Evolutionary conservation across 1,139 yeast species (phyloP).

Genomic region (Eremothecium cymbalariae): DNA sequence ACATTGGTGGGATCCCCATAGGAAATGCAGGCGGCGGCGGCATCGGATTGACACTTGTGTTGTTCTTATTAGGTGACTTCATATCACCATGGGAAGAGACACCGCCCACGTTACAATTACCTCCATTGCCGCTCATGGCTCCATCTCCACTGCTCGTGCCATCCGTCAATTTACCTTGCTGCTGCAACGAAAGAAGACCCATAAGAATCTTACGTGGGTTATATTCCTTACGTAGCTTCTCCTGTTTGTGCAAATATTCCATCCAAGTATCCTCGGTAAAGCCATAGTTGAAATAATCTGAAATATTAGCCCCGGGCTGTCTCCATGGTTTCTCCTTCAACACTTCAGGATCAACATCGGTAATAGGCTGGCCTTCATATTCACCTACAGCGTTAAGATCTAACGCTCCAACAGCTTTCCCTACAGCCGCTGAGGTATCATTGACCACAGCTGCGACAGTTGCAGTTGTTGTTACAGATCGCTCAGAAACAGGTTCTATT

Average conservation of each 20-base stretch:
- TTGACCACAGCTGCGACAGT: conserved; percentile 23
- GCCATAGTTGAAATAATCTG: conserved; percentile 93
- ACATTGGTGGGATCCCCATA: conserved; percentile 33
- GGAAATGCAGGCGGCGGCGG: conserved; percentile 26
- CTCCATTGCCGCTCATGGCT: conserved; percentile 3
- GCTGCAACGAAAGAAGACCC: conserved; percentile 35
- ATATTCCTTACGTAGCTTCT: conserved; percentile 68
- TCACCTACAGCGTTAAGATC: conserved; percentile 76
- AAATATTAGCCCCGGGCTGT: conserved; percentile 88
- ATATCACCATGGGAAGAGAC: conserved; percentile 10
- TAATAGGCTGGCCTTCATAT: conserved; percentile 74
- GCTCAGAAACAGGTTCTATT: conserved; percentile 21
- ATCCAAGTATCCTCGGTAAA: conserved; percentile 96
- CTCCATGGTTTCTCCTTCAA: conserved; percentile 96
- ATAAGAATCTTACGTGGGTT: conserved; percentile 46
- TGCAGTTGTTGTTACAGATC: conserved; percentile 12
- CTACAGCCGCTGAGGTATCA: conserved; percentile 32
- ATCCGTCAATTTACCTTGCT: conserved; percentile 30
- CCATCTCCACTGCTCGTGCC: conserved; percentile 1
- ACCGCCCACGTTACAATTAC: too few relatives aligned
- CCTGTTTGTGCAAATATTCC: conserved; percentile 84
- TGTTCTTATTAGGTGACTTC: conserved; percentile 15
- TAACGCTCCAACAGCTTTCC: conserved; percentile 37
- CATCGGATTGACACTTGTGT: conserved; percentile 19
- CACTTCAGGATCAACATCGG: conserved; percentile 73